phyloP scores from a whole-genome alignment of 805 yeast species.

The Grigorovia jiainica region DNA sequence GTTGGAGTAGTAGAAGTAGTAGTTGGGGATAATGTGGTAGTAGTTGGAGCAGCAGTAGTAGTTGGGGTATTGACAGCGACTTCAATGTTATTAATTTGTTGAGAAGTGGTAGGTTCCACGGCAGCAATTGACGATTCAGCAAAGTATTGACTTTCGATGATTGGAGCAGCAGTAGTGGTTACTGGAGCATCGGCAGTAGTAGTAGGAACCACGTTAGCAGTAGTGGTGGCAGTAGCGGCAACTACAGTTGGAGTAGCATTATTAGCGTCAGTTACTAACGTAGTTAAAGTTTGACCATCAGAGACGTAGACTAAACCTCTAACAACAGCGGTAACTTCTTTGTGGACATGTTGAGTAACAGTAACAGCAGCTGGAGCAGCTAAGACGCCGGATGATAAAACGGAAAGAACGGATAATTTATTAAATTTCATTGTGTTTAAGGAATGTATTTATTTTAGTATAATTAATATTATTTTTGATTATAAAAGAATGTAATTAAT shows the following conservation, averaged over 20 bases:
- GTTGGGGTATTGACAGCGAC: not conserved
- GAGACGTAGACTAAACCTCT: slow-evolving; percentile 20
- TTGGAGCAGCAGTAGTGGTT: slow-evolving; percentile 8
- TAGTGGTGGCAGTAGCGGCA: slow-evolving; percentile 7
- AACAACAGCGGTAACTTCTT: slow-evolving; percentile 20
- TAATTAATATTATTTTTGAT: too few species aligned
- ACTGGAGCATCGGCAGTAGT: too few species aligned
- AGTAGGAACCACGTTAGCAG: slow-evolving; percentile 7
- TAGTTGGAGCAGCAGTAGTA: slow-evolving; percentile 1
- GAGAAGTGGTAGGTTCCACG: slow-evolving; percentile 3
- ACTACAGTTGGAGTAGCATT: slow-evolving; percentile 9
- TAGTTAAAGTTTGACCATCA: slow-evolving; percentile 19
- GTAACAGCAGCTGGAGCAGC: slow-evolving; percentile 23
- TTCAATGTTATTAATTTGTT: not conserved
- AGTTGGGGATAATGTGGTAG: not conserved
- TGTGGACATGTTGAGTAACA: slow-evolving; percentile 22
- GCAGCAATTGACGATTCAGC: slow-evolving; percentile 3
- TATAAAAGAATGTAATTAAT: too few species aligned
- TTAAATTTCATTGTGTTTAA: slow-evolving; percentile 17
- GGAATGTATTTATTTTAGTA: not conserved
- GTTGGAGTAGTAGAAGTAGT: slow-evolving; percentile 6
- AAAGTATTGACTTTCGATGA: slow-evolving; percentile 1
- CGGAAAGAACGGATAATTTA: slow-evolving; percentile 12
- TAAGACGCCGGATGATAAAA: slow-evolving; percentile 13
- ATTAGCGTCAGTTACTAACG: slow-evolving; percentile 14